These are phyloP conservation scores for Leishmania guyanensis DNA, from an alignment of 208 protist species.

Conservation along the genomic window DNA sequence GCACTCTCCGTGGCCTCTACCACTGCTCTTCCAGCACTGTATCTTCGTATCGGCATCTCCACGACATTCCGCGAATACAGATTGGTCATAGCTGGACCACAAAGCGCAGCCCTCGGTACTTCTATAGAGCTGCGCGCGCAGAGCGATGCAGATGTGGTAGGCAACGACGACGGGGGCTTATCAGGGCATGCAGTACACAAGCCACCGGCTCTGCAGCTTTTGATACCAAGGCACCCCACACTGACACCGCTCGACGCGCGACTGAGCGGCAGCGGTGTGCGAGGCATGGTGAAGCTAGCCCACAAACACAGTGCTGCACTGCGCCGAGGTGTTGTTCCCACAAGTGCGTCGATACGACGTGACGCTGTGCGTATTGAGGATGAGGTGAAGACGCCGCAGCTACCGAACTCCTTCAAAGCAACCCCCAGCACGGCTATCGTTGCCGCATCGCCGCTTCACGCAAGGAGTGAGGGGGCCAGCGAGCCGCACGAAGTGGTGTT, in stretches of 20 bases:
- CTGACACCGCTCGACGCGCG: conserved; percentile 14
- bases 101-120: not conserved
- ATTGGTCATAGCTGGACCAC: conserved; percentile 5
- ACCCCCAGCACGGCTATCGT: not conserved
- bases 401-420: not conserved
- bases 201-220: conserved; percentile 7
- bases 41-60: conserved; percentile 48
- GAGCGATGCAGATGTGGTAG: not conserved
- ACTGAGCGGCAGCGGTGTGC: conserved; percentile 5
- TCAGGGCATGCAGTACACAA: not conserved
- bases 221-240: conserved; percentile 3
- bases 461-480: not conserved
- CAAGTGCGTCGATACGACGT: not conserved
- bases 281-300: not conserved
- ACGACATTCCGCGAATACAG: conserved; percentile 60
- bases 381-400: not conserved
- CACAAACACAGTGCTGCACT: not conserved
- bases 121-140: not conserved
- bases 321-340: not conserved
- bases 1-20: not conserved
- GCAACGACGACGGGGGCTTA: not conserved
- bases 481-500: not conserved
- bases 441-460: not conserved
- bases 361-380: not conserved
- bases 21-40: conserved; percentile 33